Percentiles rank a stretch among this genome's conserved stretches.
These are phyloP conservation scores for Botrytis tulipae DNA, from an alignment of 2,329 filamentous ascomycete genomes.

Conservation along the genomic window DNA sequence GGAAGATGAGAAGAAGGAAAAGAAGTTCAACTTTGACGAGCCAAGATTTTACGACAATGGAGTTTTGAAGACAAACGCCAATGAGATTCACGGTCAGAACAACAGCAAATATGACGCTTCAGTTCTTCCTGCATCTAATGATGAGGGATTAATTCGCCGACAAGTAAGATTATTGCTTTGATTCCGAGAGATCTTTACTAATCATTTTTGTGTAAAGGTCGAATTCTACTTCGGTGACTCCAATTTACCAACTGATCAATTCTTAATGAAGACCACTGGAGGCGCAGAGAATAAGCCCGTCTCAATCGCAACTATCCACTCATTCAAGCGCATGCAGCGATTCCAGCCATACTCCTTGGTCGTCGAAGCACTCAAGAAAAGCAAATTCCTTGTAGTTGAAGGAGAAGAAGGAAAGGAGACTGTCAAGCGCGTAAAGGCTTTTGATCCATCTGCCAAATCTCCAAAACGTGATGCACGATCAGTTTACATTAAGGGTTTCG, in stretches of 20 bases:
- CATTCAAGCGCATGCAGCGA: constrained; percentile 92
- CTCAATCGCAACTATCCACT: constrained; percentile 71
- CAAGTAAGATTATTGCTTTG: constrained; percentile 48
- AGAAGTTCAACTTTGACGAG: constrained; percentile 18
- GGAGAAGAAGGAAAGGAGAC: constrained; percentile 71
- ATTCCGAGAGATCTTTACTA: constrained; percentile 13
- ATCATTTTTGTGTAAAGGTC: constrained; percentile 53
- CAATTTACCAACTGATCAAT: constrained; percentile 86
- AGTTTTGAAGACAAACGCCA: constrained; percentile 32
- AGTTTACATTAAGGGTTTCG: constrained; percentile 94
- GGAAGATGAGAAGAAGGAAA: constrained; percentile 16
- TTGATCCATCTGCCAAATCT: constrained; percentile 49
- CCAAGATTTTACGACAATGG: constrained; percentile 28
- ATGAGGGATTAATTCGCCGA: constrained; percentile 64
- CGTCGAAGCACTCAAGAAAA: constrained; percentile 78
- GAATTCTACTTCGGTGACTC: constrained; percentile 96
- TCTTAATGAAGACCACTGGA: constrained; percentile 74
- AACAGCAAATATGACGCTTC: constrained; percentile 59
- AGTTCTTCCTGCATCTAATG: constrained; percentile 53
- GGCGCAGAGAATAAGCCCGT: constrained; percentile 82
- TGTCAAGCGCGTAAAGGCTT: constrained; percentile 74
- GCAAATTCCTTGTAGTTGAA: constrained; percentile 67
- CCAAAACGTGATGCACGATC: constrained; percentile 68
- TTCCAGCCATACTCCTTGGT: constrained; percentile 87
- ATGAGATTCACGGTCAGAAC: constrained; percentile 37